Evolutionary conservation across 164 flowering plant species (phyloP).

Genomic region (Vitis amurensis): DNA sequence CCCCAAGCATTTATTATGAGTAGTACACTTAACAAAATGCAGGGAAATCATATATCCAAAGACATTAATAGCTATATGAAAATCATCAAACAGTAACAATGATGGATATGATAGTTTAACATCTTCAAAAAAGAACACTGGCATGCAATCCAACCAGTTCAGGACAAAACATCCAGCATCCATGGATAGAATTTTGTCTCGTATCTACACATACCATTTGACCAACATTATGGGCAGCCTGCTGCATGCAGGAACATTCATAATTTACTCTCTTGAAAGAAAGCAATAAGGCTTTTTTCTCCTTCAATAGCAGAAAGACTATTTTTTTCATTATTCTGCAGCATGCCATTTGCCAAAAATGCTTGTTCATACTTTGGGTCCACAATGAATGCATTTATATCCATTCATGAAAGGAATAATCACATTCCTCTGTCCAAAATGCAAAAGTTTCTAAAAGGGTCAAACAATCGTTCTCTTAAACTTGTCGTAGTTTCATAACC

Average conservation of each 20-base stretch:
- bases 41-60: not conserved
- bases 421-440: no score
- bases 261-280: not conserved
- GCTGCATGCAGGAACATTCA: slow-evolving; percentile 17
- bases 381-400: no score
- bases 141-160: slow-evolving; percentile 63
- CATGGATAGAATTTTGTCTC: slow-evolving; percentile 77
- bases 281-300: slow-evolving; percentile 13
- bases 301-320: slow-evolving; percentile 73
- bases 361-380: slow-evolving; percentile 40
- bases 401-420: no score
- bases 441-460: no score
- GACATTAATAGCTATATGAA: no score
- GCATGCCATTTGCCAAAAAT: slow-evolving; percentile 87
- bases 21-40: no score
- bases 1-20: no score
- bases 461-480: no score
- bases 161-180: slow-evolving; percentile 84
- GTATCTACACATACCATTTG: slow-evolving; percentile 75
- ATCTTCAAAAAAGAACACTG: not conserved
- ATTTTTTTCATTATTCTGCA: slow-evolving; percentile 78
- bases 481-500: no score
- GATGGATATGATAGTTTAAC: no score
- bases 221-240: slow-evolving; percentile 94
- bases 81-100: no score